Evolutionary conservation across 495 filamentous ascomycete species (phyloP), one percentile per base, ranked within the genome.

Genomic region (Penicillium argentinense): DNA sequence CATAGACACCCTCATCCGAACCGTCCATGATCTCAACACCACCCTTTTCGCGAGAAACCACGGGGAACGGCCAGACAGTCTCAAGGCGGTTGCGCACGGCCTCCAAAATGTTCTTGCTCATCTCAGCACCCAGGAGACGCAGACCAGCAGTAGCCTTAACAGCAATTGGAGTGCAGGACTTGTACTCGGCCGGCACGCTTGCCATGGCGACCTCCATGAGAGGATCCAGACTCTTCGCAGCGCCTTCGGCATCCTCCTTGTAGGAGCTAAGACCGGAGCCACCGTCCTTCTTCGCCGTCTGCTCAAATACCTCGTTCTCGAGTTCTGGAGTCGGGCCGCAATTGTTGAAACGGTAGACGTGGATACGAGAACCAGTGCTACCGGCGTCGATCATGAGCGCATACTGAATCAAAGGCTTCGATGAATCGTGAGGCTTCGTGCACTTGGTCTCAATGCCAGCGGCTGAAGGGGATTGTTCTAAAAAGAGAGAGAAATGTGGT

Each of bases 331-430:
- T 91, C 26, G 85, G 65, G 40, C 91, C 95, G 72, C 93, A 98
- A 75, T 97, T 98, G 75, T 97, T 98, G 81, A 98, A 98, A 49
- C 86, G 85, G 74, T 97, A 98, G 43, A 97, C 91, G 70, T 98
- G 93, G 61, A 98, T 96, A 43, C 93, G 88, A 49, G 93, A 97
- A 47, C 93, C 93, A 29, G 92, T 96, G 71, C 91, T 97, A 44
- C 93, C 93, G 27, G 93, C 93, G 74, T 98, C 93, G 60, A 98
- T 89, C 93, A 98, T 97, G 54, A 96, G 79, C 46, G 89, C 93
- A 76, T 97, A 97, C 60, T 98, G 93, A 49, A 97, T 84, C 53
- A 98, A 75, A 19, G 95, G 95, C 72, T 96, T 98, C 32, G 86
- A 82, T 24, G 83, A 79, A 44, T 89, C 88, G 66, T 75, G 82